Conservation (phyloP, 2,329 filamentous ascomycete genomes). For the Scedosporium aurantiacum region DNA sequence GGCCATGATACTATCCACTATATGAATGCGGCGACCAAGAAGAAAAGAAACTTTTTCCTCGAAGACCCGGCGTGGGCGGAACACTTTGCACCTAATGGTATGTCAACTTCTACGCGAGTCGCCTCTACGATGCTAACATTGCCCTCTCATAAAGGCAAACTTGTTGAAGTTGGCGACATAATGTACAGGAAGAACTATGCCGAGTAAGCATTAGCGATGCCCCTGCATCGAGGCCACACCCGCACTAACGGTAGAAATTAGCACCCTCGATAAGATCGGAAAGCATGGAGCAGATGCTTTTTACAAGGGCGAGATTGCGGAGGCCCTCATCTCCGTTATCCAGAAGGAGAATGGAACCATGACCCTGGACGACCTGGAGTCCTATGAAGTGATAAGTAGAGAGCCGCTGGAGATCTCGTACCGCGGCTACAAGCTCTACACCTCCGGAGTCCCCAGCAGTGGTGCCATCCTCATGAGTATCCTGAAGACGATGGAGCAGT, state of each 20-base stretch:
- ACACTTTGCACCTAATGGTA: slow-evolving; percentile 75
- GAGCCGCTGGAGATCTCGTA: slow-evolving; percentile 54
- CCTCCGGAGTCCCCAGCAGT: slow-evolving; percentile 63
- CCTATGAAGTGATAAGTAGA: slow-evolving; percentile 60
- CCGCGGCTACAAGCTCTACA: slow-evolving; percentile 58
- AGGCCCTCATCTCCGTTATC: slow-evolving; percentile 61
- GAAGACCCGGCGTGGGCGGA: slow-evolving; percentile 70
- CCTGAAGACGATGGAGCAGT: slow-evolving; percentile 77
- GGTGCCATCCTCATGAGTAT: slow-evolving; percentile 65
- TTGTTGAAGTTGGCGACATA: slow-evolving; percentile 60
- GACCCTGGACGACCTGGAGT: slow-evolving; percentile 64
- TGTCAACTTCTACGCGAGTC: slow-evolving; percentile 10
- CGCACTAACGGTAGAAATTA: slow-evolving; percentile 11
- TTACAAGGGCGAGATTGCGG: slow-evolving; percentile 61
- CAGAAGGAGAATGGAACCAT: slow-evolving; percentile 68
- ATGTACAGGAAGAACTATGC: slow-evolving; percentile 77
- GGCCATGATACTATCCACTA: slow-evolving; percentile 64
- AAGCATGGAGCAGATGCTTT: slow-evolving; percentile 61
- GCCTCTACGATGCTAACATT: neutral
- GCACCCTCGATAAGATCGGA: slow-evolving; percentile 66
- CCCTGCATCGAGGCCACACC: neutral
- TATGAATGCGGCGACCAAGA: slow-evolving; percentile 38
- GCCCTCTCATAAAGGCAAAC: slow-evolving; percentile 31
- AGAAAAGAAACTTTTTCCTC: slow-evolving; percentile 51
- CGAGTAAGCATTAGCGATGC: slow-evolving; percentile 19